phyloP scores from a whole-genome alignment of 202 grass and related monocot species.

The Hordeum pubiflorum region DNA sequence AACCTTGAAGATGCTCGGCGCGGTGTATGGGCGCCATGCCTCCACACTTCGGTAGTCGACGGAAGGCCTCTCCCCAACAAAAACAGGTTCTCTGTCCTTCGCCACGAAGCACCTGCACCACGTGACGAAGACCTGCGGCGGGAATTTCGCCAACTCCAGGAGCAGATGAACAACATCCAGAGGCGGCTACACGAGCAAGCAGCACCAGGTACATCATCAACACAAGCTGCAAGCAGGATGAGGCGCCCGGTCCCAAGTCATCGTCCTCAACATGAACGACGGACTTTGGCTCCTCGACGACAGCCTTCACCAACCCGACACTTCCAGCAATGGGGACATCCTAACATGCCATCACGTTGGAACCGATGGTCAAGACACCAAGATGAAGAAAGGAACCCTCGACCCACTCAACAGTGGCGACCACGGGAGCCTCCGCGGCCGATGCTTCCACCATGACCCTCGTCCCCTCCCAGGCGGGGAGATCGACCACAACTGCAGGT shows the following conservation, averaged over 20 bases:
- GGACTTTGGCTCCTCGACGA: not conserved
- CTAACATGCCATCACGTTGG: not conserved
- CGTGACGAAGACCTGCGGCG: not conserved
- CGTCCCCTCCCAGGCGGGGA: not conserved
- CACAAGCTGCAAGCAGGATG: not conserved
- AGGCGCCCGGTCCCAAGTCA: not conserved
- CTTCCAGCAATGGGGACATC: not conserved
- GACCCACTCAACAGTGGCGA: not conserved
- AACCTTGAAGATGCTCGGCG: not conserved
- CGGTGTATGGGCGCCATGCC: not conserved
- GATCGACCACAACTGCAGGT: rapidly evolving
- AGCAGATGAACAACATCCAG: not conserved
- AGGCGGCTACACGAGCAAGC: not conserved
- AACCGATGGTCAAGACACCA: not conserved
- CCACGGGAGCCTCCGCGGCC: not conserved
- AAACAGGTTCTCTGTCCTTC: not conserved
- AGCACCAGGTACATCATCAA: not conserved
- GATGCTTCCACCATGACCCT: not conserved
- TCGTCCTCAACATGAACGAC: not conserved
- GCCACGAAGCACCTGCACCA: not conserved
- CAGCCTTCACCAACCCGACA: not conserved
- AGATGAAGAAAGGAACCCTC: not conserved
- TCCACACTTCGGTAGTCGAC: not conserved
- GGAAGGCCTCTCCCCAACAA: not conserved
- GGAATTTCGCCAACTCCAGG: not conserved